Percentiles rank a stretch among this genome's conserved stretches.
Conservation (phyloP, 2,329 filamentous ascomycete species). For the Aureobasidium vineae region DNA sequence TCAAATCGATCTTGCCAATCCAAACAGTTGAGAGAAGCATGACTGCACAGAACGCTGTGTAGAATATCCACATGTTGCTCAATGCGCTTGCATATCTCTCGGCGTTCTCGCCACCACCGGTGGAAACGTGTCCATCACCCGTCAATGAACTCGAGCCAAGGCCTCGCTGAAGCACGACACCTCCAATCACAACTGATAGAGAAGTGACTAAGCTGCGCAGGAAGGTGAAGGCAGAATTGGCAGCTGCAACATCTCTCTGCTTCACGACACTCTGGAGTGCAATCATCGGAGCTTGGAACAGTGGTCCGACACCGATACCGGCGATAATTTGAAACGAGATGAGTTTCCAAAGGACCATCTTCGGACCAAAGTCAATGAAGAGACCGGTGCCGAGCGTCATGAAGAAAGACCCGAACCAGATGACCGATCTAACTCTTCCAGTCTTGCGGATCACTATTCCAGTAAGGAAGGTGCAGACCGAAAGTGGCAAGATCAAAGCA, state of each 20-base stretch:
- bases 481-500: slow-evolving; percentile 62
- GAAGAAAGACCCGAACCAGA: slow-evolving; percentile 46
- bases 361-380: slow-evolving; percentile 44
- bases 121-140: slow-evolving; percentile 34
- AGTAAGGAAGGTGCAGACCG: slow-evolving; percentile 44
- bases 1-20: slow-evolving; percentile 17
- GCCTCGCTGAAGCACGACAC: slow-evolving; percentile 53
- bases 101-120: background rate
- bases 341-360: slow-evolving; percentile 43
- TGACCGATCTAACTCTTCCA: slow-evolving; percentile 49
- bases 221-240: slow-evolving; percentile 54
- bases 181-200: slow-evolving; percentile 51
- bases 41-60: slow-evolving; percentile 42
- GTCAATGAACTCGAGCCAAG: slow-evolving; percentile 27
- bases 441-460: slow-evolving; percentile 53
- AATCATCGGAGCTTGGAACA: slow-evolving; percentile 57
- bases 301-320: slow-evolving; percentile 52
- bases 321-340: slow-evolving; percentile 52
- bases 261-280: slow-evolving; percentile 56
- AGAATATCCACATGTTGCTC: slow-evolving; percentile 52
- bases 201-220: slow-evolving; percentile 47
- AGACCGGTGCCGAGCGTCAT: slow-evolving; percentile 50
- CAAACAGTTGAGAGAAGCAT: slow-evolving; percentile 6
- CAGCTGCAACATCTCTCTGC: slow-evolving; percentile 51
- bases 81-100: slow-evolving; percentile 45